Evolutionary conservation across 1,139 yeast genomes (phyloP).

Genomic region (Diutina pseudorugosa): DNA sequence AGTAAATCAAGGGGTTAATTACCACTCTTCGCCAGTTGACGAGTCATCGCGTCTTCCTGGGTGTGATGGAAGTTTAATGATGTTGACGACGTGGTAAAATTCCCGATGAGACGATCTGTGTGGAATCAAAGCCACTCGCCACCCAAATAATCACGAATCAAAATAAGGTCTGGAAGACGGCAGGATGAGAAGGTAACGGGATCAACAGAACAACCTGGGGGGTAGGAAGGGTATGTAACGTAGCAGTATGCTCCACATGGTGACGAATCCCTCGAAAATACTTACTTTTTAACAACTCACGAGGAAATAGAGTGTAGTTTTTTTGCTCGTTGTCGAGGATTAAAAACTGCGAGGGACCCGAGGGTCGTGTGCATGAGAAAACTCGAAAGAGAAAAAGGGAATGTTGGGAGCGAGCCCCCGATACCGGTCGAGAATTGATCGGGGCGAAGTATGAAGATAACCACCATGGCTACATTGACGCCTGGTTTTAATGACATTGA

Average conservation of each 20-base stretch:
- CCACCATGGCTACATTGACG: neutral
- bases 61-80: neutral
- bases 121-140: neutral
- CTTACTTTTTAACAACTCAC: constrained; percentile 4
- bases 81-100: neutral
- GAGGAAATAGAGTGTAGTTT: neutral
- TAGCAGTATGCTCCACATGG: neutral
- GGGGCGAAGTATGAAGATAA: neutral
- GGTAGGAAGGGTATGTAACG: neutral
- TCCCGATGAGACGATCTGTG: neutral
- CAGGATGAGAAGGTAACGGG: neutral
- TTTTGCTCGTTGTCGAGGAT: constrained; percentile 3
- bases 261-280: neutral
- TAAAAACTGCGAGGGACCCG: constrained; percentile 4
- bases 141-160: neutral
- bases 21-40: neutral
- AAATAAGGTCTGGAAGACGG: neutral
- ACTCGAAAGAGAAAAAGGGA: neutral
- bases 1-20: neutral
- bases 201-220: neutral
- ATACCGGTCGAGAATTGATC: neutral
- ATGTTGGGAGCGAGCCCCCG: neutral
- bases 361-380: constrained; percentile 4
- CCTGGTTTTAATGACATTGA: neutral
- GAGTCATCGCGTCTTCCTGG: neutral